Conservation (phyloP, 768 basidiomycete genomes). For the Russula brevipes region DNA sequence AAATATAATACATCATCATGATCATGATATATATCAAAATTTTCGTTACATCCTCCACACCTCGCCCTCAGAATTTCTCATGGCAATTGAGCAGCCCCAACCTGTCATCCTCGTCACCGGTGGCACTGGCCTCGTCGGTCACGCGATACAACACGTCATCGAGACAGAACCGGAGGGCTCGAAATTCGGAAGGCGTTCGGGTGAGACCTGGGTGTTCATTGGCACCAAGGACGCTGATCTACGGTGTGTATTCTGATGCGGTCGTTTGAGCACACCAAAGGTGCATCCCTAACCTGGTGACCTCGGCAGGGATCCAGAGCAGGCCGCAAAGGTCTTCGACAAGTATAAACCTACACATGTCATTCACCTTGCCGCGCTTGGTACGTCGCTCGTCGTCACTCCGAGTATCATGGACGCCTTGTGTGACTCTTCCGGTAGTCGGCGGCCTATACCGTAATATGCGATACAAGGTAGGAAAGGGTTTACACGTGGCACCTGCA, state of each 20-base stretch:
- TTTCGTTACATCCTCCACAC: not conserved
- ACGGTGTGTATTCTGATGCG: slow-evolving; percentile 44
- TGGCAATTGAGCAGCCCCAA: slow-evolving; percentile 2
- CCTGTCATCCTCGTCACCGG: slow-evolving; percentile 74
- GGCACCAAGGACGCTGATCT: slow-evolving; percentile 79
- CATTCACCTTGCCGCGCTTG: slow-evolving; percentile 91
- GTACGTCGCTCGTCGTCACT: slow-evolving; percentile 39
- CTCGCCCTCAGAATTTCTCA: not conserved
- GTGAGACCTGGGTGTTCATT: slow-evolving; percentile 85
- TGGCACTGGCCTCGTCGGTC: slow-evolving; percentile 83
- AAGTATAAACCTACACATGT: slow-evolving; percentile 95
- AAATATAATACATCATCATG: too few relatives aligned
- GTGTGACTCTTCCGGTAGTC: slow-evolving; percentile 42
- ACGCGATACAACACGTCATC: slow-evolving; percentile 73
- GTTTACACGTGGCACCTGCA: not conserved
- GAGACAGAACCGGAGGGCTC: slow-evolving; percentile 74
- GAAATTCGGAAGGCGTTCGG: slow-evolving; percentile 66
- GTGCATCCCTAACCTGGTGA: not conserved
- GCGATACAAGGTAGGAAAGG: slow-evolving; percentile 69
- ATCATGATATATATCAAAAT: too few relatives aligned
- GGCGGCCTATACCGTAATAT: slow-evolving; percentile 96
- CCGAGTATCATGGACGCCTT: not conserved
- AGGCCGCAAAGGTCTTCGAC: slow-evolving; percentile 71
- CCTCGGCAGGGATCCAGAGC: slow-evolving; percentile 53
- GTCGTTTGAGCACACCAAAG: not conserved